Evolutionary conservation across 495 filamentous ascomycete species (phyloP).

Genomic region (Neurospora tetraspora): DNA sequence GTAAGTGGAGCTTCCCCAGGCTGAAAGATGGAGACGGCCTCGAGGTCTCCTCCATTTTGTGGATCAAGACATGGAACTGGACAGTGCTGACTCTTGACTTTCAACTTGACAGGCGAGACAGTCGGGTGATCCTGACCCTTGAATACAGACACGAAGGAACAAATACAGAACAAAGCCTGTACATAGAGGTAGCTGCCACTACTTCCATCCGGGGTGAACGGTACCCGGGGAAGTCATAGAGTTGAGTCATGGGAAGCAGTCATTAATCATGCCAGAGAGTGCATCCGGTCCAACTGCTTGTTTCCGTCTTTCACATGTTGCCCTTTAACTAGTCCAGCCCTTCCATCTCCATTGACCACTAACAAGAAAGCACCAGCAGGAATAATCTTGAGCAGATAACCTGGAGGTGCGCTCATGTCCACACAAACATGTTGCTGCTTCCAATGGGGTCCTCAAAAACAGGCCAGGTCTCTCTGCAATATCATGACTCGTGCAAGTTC

Average conservation of each 20-base stretch:
- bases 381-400: no score
- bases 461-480: neutral
- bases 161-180: neutral
- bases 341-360: neutral
- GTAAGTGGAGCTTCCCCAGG: conserved; percentile 23
- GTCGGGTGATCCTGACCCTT: conserved; percentile 35
- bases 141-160: neutral
- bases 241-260: neutral
- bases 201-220: neutral
- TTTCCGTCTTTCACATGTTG: no score
- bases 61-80: neutral
- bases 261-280: neutral
- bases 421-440: neutral
- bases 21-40: neutral
- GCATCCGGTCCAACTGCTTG: neutral
- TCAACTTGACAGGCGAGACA: conserved; percentile 28
- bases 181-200: conserved; percentile 1
- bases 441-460: neutral
- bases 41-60: neutral
- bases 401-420: neutral
- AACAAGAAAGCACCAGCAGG: neutral
- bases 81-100: conserved; percentile 5
- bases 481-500: neutral
- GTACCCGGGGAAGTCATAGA: neutral
- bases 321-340: neutral